A percentile compares a stretch with the other conserved stretches of the same genome.
Evolutionary conservation across 2,329 filamentous ascomycete genomes (phyloP).

Genomic region (Curvularia hawaiiensis): DNA sequence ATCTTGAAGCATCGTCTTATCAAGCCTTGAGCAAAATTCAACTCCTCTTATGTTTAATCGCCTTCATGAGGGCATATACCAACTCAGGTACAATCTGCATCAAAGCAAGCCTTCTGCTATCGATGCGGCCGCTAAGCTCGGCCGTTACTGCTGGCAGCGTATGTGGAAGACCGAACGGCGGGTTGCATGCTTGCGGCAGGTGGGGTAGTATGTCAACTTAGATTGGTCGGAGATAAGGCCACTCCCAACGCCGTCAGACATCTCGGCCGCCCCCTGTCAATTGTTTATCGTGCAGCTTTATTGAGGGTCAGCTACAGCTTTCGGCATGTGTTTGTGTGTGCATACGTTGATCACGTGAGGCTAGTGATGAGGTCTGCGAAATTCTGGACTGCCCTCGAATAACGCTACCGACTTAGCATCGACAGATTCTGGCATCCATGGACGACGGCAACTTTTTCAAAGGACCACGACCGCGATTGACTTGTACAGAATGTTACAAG

Average conservation of each 20-base stretch:
- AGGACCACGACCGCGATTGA: constrained; percentile 25
- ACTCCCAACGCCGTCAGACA: neutral
- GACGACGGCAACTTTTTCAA: constrained; percentile 12
- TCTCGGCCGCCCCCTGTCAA: constrained; percentile 12
- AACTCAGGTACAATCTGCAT: neutral
- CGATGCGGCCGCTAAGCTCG: constrained; percentile 5
- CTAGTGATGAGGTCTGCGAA: neutral
- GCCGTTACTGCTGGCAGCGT: constrained; percentile 1
- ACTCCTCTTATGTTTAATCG: constrained; percentile 10
- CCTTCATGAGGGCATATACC: neutral
- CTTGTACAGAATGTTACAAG: constrained; percentile 39
- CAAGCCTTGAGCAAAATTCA: neutral
- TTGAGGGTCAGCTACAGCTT: neutral
- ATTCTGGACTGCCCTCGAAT: neutral
- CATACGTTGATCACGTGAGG: neutral
- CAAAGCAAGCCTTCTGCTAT: neutral
- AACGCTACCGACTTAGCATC: neutral
- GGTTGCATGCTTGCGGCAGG: neutral
- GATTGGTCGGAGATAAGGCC: constrained; percentile 3
- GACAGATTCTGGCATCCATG: constrained; percentile 9
- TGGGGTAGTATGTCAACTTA: constrained; percentile 9
- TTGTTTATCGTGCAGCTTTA: neutral
- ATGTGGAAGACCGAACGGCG: neutral
- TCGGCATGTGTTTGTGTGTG: neutral
- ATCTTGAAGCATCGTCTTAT: neutral